These are phyloP conservation scores for Botrytis paeoniae DNA, from an alignment of 2,329 filamentous ascomycete species.

Conservation along the genomic window DNA sequence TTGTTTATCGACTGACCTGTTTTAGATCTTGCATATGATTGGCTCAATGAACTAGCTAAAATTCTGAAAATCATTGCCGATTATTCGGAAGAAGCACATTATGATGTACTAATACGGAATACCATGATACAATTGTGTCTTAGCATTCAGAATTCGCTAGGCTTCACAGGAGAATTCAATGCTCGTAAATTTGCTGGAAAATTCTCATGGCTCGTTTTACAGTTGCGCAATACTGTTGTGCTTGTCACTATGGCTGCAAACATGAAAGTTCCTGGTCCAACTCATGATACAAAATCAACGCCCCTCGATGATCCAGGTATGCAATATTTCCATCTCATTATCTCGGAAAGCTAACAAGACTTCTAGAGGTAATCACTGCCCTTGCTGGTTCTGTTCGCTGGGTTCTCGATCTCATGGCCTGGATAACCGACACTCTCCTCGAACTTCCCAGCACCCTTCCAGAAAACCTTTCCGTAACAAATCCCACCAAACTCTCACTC, in stretches of 20 bases:
- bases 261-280: conserved; percentile 41
- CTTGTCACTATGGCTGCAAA: conserved; percentile 63
- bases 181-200: conserved; percentile 67
- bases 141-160: conserved; percentile 75
- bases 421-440: conserved; percentile 59
- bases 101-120: conserved; percentile 72
- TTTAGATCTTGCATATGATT: conserved; percentile 58
- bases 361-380: conserved; percentile 65
- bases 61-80: conserved; percentile 74
- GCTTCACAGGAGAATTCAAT: conserved; percentile 62
- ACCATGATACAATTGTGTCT: conserved; percentile 70
- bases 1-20: conserved; percentile 9
- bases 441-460: conserved; percentile 50
- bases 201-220: conserved; percentile 70
- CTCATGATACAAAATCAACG: conserved; percentile 53
- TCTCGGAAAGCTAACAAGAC: neutral
- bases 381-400: conserved; percentile 75
- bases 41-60: conserved; percentile 64
- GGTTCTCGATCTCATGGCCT: conserved; percentile 68
- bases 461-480: conserved; percentile 47
- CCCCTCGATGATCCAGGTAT: conserved; percentile 63
- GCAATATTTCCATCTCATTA: conserved; percentile 23
- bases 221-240: conserved; percentile 69
- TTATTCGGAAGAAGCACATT: conserved; percentile 71
- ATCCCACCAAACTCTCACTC: conserved; percentile 44